phyloP scores from a whole-genome alignment of 345 rosid species.

The Sapria himalayana region DNA sequence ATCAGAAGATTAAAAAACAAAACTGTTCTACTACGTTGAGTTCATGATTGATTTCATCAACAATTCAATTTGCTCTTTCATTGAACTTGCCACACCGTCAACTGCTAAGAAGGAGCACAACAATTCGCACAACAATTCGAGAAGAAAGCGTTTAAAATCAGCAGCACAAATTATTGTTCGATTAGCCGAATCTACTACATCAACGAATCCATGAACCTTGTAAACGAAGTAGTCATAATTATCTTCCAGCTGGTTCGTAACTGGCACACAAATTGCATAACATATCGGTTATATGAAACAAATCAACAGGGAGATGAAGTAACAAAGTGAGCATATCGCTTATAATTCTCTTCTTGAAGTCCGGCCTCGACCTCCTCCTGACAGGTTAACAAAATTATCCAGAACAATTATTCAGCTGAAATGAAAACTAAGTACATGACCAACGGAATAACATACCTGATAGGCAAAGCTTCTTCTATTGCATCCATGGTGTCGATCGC shows the following conservation, averaged over 20 bases:
- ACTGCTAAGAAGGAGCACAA: background rate
- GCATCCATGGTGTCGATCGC: slow-evolving; percentile 18
- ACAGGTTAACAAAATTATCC: background rate
- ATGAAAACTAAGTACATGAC: background rate
- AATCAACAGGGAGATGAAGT: too few relatives aligned
- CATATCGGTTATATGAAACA: too few relatives aligned
- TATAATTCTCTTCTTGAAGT: background rate
- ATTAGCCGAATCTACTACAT: too few relatives aligned
- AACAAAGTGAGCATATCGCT: background rate
- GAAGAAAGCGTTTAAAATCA: background rate
- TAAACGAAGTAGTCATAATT: too few relatives aligned
- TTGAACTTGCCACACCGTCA: background rate
- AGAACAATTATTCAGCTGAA: background rate
- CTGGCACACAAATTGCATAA: too few relatives aligned
- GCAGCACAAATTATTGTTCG: too few relatives aligned
- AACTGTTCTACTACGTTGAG: background rate
- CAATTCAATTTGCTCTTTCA: background rate
- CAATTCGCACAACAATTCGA: background rate
- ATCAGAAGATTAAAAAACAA: slow-evolving; percentile 1
- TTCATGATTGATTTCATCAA: background rate
- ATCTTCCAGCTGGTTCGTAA: too few relatives aligned
- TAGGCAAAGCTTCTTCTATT: slow-evolving; percentile 20
- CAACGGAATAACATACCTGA: slow-evolving; percentile 2
- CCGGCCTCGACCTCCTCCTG: background rate
- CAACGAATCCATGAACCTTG: too few relatives aligned